phyloP scores from a whole-genome alignment of 805 yeast genomes.

The Candida lessepsii region DNA sequence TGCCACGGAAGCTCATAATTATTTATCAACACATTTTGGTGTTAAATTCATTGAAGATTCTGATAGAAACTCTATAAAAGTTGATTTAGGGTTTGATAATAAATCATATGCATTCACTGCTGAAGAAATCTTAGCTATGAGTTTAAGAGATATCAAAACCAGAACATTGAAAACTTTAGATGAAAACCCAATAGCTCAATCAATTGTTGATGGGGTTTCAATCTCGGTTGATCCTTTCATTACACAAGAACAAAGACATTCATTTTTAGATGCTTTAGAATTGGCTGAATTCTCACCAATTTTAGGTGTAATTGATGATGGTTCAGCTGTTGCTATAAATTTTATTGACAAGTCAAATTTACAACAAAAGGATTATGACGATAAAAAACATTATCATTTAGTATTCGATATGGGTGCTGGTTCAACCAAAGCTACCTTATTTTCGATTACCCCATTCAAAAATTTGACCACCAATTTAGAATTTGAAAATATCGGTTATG shows the following conservation, averaged over 20 bases:
- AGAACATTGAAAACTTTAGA: conserved; percentile 66
- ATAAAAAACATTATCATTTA: conserved; percentile 54
- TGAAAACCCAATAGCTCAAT: conserved; percentile 47
- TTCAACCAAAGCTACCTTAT: conserved; percentile 82
- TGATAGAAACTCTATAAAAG: conserved; percentile 52
- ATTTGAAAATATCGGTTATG: conserved; percentile 71
- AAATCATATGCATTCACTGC: conserved; percentile 39
- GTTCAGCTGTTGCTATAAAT: conserved; percentile 85
- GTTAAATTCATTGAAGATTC: conserved; percentile 40
- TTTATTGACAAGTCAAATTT: conserved; percentile 58
- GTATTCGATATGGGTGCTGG: conserved; percentile 94
- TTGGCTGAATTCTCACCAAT: conserved; percentile 62
- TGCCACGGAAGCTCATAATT: conserved; percentile 47
- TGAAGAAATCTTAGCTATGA: conserved; percentile 88
- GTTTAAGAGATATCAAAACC: conserved; percentile 57
- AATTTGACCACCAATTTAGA: conserved; percentile 48
- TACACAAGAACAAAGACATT: conserved; percentile 60
- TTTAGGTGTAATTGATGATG: conserved; percentile 79
- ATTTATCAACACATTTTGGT: conserved; percentile 59
- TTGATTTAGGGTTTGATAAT: conserved; percentile 43
- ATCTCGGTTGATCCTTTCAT: conserved; percentile 77
- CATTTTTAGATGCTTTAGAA: conserved; percentile 69
- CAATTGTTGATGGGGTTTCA: conserved; percentile 62
- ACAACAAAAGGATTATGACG: conserved; percentile 32
- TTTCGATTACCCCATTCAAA: conserved; percentile 53